A percentile compares a stretch with the other conserved stretches of the same genome.
These are phyloP conservation scores for Chrysophaeum taylorii DNA, from an alignment of 352 stramenopile species.

Conservation along the genomic window DNA sequence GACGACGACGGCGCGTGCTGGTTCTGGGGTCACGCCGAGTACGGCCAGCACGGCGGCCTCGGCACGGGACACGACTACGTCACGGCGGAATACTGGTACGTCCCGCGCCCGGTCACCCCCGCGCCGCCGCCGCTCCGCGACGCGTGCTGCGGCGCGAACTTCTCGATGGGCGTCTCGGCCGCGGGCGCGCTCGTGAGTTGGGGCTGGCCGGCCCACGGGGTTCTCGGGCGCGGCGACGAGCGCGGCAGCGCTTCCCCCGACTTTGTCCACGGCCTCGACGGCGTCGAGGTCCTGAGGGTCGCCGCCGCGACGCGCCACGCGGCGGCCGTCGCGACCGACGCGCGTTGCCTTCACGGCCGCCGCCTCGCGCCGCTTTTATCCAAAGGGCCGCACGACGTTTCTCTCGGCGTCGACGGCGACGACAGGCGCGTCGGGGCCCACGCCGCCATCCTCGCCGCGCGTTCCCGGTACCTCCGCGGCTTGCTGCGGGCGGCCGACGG, in stretches of 20 bases:
- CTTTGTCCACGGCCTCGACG: neutral
- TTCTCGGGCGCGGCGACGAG: neutral
- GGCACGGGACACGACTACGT: constrained; percentile 16
- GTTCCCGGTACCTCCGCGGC: neutral
- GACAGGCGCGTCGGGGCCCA: neutral
- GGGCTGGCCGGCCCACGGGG: neutral
- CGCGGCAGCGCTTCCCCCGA: neutral
- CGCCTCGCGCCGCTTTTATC: neutral
- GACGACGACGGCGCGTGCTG: constrained; percentile 20
- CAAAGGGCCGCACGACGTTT: neutral
- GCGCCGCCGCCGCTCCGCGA: constrained; percentile 16
- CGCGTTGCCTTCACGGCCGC: neutral
- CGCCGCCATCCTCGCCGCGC: neutral
- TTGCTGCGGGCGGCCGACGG: neutral
- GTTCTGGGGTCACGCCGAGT: constrained; percentile 33
- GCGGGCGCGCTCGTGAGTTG: neutral
- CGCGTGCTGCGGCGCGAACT: constrained; percentile 24
- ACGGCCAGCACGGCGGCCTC: constrained; percentile 28
- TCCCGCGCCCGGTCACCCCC: constrained; percentile 18
- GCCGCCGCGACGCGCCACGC: neutral
- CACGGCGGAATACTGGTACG: constrained; percentile 22
- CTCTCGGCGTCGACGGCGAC: neutral
- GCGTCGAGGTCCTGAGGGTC: constrained; percentile 14
- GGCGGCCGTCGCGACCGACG: neutral
- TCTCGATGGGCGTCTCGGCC: constrained; percentile 22